Base-by-base conservation (phyloP, 768 basidiomycete species). In the Auricularia sp. region DNA sequence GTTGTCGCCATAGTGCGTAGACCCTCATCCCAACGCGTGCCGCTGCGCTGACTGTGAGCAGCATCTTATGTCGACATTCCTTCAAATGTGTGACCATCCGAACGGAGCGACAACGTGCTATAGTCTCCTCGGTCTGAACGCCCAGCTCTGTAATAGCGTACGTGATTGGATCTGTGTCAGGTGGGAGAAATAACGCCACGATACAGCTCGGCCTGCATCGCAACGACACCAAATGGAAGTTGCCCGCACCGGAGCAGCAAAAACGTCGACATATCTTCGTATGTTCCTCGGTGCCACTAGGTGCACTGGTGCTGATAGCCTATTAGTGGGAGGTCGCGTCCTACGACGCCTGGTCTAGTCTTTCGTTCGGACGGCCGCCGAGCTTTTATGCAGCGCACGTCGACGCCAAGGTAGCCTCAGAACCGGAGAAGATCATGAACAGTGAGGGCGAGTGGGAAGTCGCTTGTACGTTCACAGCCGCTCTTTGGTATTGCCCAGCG, bases 301-400 rank as follows among this genome's bases (percentile, higher is more conserved):
- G 56, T 18, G 8, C 7, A 29, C 10, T 35, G n/a, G 23, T 59
- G 56, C 23, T 23, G 23, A 4, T 29, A 29, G 5, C 21, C 5
- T 35, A 10, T 59, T 33, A 59, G 56, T 59, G 56, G 56, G 56
- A 59, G 10, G 56, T 59, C 23, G 23, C 23, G 11, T 59, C 23
- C 7, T 59, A 29, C 56, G 56, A 59, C 34, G 29, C 29, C 23
- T 59, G 23, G 23, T 12, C 34, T 6, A n/a, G 16, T 5, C 34
- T 59, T 10, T 23, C 56, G 23, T 35, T 86, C 70, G 85, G 86
- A 18, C 81, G 87, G 29, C 87, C 87, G 4, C 84, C 87, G 36
- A 85, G 86, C 2, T 86, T 88, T 67, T 79, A 84, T 21, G 69
- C 83, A 42, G 78, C 85, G 0, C 87, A 88, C 72, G 77, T 87